phyloP scores from a whole-genome alignment of 2,329 filamentous ascomycete species.

The Uncinocarpus reesii region DNA sequence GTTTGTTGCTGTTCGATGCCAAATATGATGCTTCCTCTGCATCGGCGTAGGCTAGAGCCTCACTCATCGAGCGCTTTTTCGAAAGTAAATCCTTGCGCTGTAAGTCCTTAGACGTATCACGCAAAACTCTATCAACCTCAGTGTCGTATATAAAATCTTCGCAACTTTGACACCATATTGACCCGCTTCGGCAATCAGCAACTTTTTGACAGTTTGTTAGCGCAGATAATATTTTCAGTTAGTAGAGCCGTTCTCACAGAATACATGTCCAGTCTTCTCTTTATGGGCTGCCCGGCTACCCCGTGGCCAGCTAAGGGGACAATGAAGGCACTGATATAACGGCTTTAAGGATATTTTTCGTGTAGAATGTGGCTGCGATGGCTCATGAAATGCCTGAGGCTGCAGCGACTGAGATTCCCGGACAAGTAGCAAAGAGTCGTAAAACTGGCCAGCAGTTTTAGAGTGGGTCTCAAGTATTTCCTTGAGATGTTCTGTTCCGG shows the following conservation, averaged over 20 bases:
- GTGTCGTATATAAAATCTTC: constrained; percentile 36
- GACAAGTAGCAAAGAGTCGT: constrained; percentile 26
- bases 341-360: constrained; percentile 28
- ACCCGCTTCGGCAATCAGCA: constrained; percentile 33
- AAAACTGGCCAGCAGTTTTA: constrained; percentile 29
- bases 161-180: constrained; percentile 33
- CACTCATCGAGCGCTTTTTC: constrained; percentile 28
- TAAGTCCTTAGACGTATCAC: constrained; percentile 11
- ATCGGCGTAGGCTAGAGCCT: constrained; percentile 18
- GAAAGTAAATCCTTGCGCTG: constrained; percentile 6
- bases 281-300: constrained; percentile 29
- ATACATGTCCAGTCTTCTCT: constrained; percentile 32
- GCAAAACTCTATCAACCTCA: constrained; percentile 30
- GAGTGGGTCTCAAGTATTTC: constrained; percentile 26
- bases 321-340: constrained; percentile 32
- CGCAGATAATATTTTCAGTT: neutral
- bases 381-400: constrained; percentile 20
- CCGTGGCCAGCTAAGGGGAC: constrained; percentile 26
- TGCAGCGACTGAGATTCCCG: constrained; percentile 25
- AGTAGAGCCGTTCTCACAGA: constrained; percentile 27
- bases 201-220: constrained; percentile 22
- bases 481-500: constrained; percentile 31
- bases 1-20: constrained; percentile 63
- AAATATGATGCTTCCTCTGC: constrained; percentile 66
- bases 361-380: constrained; percentile 19